Conservation (phyloP, 208 protist species). For the Leishmania aethiopica region DNA sequence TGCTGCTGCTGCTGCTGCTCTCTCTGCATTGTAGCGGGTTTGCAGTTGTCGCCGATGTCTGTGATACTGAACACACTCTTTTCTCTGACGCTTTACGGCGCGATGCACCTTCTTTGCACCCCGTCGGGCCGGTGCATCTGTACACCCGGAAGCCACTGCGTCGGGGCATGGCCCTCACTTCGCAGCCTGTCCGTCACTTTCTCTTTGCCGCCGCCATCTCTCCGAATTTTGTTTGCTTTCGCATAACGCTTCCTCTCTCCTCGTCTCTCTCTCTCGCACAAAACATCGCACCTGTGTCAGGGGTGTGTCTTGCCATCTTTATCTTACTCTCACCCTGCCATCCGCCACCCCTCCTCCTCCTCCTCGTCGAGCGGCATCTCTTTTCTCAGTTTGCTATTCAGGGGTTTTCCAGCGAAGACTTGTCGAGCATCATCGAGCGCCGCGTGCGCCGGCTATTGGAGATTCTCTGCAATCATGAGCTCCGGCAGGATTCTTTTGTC, state of each 20-base stretch:
- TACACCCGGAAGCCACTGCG: not conserved
- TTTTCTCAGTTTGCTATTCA: not conserved
- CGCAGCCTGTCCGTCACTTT: not conserved
- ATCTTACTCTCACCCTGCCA: slow-evolving; percentile 2
- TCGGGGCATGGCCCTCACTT: not conserved
- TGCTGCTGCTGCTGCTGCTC: not conserved
- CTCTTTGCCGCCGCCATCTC: not conserved
- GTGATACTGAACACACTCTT: not conserved
- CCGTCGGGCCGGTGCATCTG: not conserved
- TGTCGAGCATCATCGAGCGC: not conserved
- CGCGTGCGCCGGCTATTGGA: not conserved
- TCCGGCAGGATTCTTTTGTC: slow-evolving; percentile 41
- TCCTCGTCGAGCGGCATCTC: not conserved
- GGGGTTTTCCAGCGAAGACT: not conserved
- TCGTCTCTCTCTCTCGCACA: not conserved
- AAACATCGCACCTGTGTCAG: not conserved
- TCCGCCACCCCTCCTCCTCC: not conserved
- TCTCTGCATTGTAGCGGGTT: not conserved
- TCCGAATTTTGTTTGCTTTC: not conserved
- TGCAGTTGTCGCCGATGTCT: not conserved
- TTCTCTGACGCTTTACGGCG: not conserved
- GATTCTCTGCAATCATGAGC: slow-evolving; percentile 18
- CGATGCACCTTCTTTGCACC: not conserved
- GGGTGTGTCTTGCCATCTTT: slow-evolving; percentile 2
- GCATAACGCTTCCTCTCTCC: slow-evolving; percentile 1